Conservation (phyloP, 768 basidiomycete genomes). For the Suillus hirtellus region DNA sequence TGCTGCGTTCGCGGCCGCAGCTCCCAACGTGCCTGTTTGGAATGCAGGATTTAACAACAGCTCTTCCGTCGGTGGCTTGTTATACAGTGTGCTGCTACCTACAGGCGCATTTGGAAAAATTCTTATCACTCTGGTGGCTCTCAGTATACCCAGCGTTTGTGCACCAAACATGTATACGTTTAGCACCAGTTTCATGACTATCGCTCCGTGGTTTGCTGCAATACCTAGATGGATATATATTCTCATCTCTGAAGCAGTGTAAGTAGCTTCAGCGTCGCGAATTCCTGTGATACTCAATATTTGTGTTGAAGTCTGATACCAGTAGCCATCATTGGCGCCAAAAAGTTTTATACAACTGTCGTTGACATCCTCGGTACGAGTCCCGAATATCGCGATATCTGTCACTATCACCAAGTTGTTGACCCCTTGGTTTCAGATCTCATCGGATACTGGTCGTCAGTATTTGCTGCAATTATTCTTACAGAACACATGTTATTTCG, state of each 20-base stretch:
- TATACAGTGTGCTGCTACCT: conserved; percentile 39
- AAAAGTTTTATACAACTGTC: conserved; percentile 45
- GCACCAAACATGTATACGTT: conserved; percentile 62
- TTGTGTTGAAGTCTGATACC: conserved; percentile 40
- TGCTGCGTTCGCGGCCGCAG: conserved; percentile 45
- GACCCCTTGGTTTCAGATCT: conserved; percentile 27
- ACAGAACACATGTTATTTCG: conserved; percentile 47
- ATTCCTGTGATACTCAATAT: conserved; percentile 3
- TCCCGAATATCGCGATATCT: neutral
- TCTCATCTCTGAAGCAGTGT: conserved; percentile 48
- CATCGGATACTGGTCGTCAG: conserved; percentile 46
- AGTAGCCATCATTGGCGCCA: conserved; percentile 47
- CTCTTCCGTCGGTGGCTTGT: conserved; percentile 46
- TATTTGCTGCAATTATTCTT: conserved; percentile 40
- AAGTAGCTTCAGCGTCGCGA: conserved; percentile 14
- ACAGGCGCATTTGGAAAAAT: conserved; percentile 48
- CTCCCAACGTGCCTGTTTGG: conserved; percentile 40
- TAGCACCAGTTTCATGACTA: conserved; percentile 45
- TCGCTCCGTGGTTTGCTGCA: conserved; percentile 31
- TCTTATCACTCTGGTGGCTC: conserved; percentile 50
- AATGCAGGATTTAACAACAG: conserved; percentile 40
- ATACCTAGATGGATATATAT: conserved; percentile 50
- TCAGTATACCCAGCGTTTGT: conserved; percentile 55
- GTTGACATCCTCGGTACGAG: conserved; percentile 40
- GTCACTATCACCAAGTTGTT: neutral